These are phyloP conservation scores for Paramecium octaurelia DNA, from an alignment of 73 alveolate species.

Conservation along the genomic window DNA sequence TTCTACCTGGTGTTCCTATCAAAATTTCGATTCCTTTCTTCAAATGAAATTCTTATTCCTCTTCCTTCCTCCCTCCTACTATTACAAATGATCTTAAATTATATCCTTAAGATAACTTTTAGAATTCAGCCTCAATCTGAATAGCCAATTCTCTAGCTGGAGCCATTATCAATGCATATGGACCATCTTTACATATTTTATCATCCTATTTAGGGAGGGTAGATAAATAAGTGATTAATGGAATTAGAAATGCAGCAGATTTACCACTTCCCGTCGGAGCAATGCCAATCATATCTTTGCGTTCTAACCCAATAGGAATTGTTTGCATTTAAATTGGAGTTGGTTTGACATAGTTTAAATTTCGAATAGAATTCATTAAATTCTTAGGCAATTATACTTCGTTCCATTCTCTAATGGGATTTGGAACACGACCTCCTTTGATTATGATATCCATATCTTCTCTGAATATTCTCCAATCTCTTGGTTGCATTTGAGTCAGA, in stretches of 20 bases:
- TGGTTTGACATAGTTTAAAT: slow-evolving; percentile 39
- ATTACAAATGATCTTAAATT: slow-evolving; percentile 67
- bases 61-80: slow-evolving; percentile 87
- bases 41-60: slow-evolving; percentile 82
- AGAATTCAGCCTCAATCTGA: slow-evolving; percentile 82
- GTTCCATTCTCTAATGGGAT: slow-evolving; percentile 75
- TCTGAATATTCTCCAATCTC: slow-evolving; percentile 89
- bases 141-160: slow-evolving; percentile 97
- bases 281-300: slow-evolving; percentile 86
- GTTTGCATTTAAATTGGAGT: slow-evolving; percentile 61
- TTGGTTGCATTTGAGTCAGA: slow-evolving; percentile 63
- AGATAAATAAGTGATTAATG: slow-evolving; percentile 73
- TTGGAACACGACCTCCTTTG: slow-evolving; percentile 72
- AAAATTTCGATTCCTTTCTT: slow-evolving; percentile 88
- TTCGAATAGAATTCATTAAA: slow-evolving; percentile 20
- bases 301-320: slow-evolving; percentile 64
- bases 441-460: slow-evolving; percentile 75
- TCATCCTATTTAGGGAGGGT: slow-evolving; percentile 79
- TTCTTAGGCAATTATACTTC: slow-evolving; percentile 67
- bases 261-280: slow-evolving; percentile 96
- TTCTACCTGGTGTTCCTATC: slow-evolving; percentile 97
- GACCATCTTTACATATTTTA: slow-evolving; percentile 82
- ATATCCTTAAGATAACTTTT: slow-evolving; percentile 63
- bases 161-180: slow-evolving; percentile 89
- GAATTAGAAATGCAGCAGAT: slow-evolving; percentile 86